Evolutionary conservation across 768 basidiomycete genomes (phyloP).

Genomic region (Tremella yokohamensis): DNA sequence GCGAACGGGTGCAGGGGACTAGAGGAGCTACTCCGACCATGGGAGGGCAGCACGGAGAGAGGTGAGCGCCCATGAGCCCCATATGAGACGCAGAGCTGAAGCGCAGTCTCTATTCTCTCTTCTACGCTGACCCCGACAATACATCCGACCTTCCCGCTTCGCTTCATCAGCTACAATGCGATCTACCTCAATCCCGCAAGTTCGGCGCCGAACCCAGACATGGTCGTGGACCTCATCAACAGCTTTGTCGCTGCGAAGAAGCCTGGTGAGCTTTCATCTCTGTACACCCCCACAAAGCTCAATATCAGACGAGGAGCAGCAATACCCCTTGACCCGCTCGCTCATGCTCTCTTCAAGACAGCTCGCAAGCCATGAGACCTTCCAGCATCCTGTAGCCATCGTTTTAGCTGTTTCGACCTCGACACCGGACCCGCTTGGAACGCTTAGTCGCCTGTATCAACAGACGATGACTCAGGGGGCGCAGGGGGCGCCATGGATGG

Average conservation of each 20-base stretch:
- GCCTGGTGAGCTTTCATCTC: conserved; percentile 28
- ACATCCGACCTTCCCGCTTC: conserved; percentile 46
- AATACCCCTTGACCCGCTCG: conserved; percentile 45
- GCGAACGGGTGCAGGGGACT: conserved; percentile 48
- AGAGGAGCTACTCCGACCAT: conserved; percentile 49
- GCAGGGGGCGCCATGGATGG: conserved; percentile 41
- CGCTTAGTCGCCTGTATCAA: conserved; percentile 34
- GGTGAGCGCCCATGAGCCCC: conserved; percentile 26
- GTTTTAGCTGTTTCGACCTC: conserved; percentile 46
- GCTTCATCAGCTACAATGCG: conserved; percentile 43
- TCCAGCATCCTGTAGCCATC: conserved; percentile 48
- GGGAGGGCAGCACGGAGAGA: conserved; percentile 46
- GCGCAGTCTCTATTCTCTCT: conserved; percentile 45
- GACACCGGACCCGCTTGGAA: conserved; percentile 40
- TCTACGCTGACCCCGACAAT: conserved; percentile 45
- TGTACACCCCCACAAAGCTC: neutral
- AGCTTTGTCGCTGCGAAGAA: conserved; percentile 36
- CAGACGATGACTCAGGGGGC: conserved; percentile 20
- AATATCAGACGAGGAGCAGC: conserved; percentile 40
- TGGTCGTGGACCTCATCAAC: conserved; percentile 44
- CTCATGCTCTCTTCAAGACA: conserved; percentile 46
- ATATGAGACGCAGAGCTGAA: neutral
- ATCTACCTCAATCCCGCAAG: conserved; percentile 26
- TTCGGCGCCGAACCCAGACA: conserved; percentile 39
- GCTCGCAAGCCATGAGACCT: conserved; percentile 43